phyloP scores from a whole-genome alignment of 768 basidiomycete genomes.

The Pholiota molesta region DNA sequence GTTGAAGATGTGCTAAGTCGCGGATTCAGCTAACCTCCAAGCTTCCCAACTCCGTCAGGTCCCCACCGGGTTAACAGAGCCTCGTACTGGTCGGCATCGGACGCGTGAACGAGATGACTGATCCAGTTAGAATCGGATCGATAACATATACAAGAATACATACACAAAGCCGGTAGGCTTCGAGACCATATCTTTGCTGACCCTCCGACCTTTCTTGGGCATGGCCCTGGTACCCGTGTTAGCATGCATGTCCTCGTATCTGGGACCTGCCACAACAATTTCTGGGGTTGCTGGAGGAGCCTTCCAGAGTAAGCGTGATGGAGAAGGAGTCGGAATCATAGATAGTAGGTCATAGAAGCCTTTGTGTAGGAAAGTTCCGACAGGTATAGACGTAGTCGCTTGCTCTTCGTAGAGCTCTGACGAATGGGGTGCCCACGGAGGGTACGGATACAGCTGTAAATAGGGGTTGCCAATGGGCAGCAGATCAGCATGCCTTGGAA shows the following conservation, averaged over 20 bases:
- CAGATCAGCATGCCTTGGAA: conserved; percentile 26
- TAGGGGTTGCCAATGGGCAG: conserved; percentile 32
- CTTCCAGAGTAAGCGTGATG: conserved; percentile 68
- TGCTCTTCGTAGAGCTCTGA: conserved; percentile 45
- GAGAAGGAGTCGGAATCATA: conserved; percentile 73
- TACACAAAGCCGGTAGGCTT: conserved; percentile 84
- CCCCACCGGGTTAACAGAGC: conserved; percentile 88
- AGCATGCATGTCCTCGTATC: conserved; percentile 61
- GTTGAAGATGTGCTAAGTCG: conserved; percentile 19
- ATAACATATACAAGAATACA: conserved; percentile 36
- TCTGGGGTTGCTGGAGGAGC: conserved; percentile 38
- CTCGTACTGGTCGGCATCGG: conserved; percentile 87
- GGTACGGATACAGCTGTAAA: conserved; percentile 44
- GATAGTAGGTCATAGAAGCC: conserved; percentile 89
- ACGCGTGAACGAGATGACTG: conserved; percentile 90
- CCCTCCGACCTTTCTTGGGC: conserved; percentile 60
- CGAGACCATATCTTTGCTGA: conserved; percentile 91
- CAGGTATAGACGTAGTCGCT: conserved; percentile 52
- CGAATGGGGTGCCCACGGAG: conserved; percentile 37
- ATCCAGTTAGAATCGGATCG: conserved; percentile 25
- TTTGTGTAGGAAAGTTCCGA: conserved; percentile 79
- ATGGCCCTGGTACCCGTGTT: conserved; percentile 34
- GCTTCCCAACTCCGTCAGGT: conserved; percentile 85
- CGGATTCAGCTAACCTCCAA: conserved; percentile 64
- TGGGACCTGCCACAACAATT: conserved; percentile 62